phyloP scores from a whole-genome alignment of 257 asterid species.

The Asclepias syriaca region DNA sequence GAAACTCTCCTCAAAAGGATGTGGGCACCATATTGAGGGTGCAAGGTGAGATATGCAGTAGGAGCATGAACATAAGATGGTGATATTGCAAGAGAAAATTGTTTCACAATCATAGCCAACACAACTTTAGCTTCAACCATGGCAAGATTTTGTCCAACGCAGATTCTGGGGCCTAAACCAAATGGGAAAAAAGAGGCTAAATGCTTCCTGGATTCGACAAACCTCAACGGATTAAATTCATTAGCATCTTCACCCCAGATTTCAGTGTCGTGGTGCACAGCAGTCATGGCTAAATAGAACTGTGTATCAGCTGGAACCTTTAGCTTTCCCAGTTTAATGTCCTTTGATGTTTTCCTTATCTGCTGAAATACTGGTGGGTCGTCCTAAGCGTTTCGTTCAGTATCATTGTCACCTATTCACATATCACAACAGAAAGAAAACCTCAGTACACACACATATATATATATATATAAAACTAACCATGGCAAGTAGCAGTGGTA shows the following conservation, averaged over 20 bases:
- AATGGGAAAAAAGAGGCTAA: slow-evolving; percentile 34
- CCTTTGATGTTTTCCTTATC: slow-evolving; percentile 20
- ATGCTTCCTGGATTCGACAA: slow-evolving; percentile 25
- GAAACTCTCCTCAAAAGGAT: slow-evolving; percentile 20
- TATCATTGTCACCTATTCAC: slow-evolving; percentile 17
- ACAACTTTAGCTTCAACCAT: slow-evolving; percentile 33
- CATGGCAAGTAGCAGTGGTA: background rate
- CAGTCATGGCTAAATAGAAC: slow-evolving; percentile 21
- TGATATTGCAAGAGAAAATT: slow-evolving; percentile 22
- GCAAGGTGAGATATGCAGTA: slow-evolving; percentile 14
- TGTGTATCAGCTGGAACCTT: slow-evolving; percentile 28
- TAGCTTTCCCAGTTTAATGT: slow-evolving; percentile 25
- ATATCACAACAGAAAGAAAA: background rate
- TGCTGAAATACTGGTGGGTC: slow-evolving; percentile 23
- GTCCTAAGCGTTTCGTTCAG: slow-evolving; percentile 32
- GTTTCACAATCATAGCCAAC: slow-evolving; percentile 29
- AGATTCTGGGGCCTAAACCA: slow-evolving; percentile 32
- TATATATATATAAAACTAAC: background rate
- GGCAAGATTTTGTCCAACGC: slow-evolving; percentile 37
- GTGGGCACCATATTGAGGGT: slow-evolving; percentile 36
- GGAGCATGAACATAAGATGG: slow-evolving; percentile 40
- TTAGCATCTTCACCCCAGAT: slow-evolving; percentile 39
- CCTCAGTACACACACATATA: background rate
- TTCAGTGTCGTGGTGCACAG: slow-evolving; percentile 29
- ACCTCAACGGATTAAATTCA: slow-evolving; percentile 36